Evolutionary conservation across 805 yeast species (phyloP), one percentile per base, ranked within the genome.

Genomic region (Lachancea cidri): DNA sequence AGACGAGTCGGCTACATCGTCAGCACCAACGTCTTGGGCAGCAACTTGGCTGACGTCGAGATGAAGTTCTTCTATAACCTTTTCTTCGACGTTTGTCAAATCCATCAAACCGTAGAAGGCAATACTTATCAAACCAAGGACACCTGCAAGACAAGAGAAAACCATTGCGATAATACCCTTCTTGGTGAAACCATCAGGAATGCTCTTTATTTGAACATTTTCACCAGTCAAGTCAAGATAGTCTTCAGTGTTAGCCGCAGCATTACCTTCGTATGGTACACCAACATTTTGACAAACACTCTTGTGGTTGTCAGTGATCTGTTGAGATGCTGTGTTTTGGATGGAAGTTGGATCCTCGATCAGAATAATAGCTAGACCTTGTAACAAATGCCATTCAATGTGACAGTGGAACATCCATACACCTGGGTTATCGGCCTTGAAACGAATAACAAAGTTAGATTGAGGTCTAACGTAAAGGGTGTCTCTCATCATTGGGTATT

Each of bases 341-440:
- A 91, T 71, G 42, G 73, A 72, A 8, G 62, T 52, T 20, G 98
- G 98, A 42, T 87, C 96, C 68, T 91, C 98, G 41, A 91, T 68
- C 33, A 93, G 68, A 8, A 73, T 71, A 42, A 88, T 54, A 9
- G 95, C 95, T 55, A 91, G 75, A 58, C 98, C 98, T 71, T 93
- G 98, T 57, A 81, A 75, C 72, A 91, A 76, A 70, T 93, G 98
- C 98, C 98, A 91, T 64, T 93, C 98, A 57, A 93, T 84, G 64
- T 91, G 98, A 68, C 98, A 91, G 70, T 91, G 98, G 94, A 93
- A 93, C 65, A 81, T 77, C 98, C 98, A 91, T 33, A 89, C 89
- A 71, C 98, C 98, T 24, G 98, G 98, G 65, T 93, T 93, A 62
- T 84, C 81, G 40, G 98, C 95, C 58, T 76, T 77, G 73, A 88